Evolutionary conservation across 768 basidiomycete species (phyloP), one percentile per base, ranked within the genome.

Genomic region (Zangia roseola): DNA sequence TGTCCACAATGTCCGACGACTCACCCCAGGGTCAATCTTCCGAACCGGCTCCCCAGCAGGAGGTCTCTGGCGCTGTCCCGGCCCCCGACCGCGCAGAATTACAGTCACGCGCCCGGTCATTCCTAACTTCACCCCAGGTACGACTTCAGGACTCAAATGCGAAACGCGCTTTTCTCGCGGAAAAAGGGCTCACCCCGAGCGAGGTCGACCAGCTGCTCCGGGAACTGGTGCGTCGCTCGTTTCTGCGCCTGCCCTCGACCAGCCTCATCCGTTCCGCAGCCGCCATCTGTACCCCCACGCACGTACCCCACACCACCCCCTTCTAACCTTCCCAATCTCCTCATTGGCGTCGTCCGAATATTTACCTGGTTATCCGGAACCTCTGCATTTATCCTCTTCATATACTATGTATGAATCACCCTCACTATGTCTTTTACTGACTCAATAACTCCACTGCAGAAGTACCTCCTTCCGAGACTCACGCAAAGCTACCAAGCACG

Each of bases 251-350:
- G 21, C 21, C 38, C n/a, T 12, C 20, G 7, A 10, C 13, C 33
- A 25, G 33, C 23, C 54, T 60, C 45, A 65, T 40, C 30, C 21
- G 23, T 44, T 34, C 30, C 33, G 13, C 60, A 71, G 59, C 58
- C 64, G 10, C 86, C 84, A 9, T 49, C 65, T 6, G 66, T 91
- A 30, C 88, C 88, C 17, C 86, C 88, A 0, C 77, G 86, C 55
- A 82, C 83, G 40, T 91, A 91, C 57, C 88, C 88, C 4, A 79
- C 78, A 51, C 77, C 74, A 10, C 79, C 82, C 5, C 86, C 86
- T 3, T 90, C 88, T 4, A 80, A 78, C 56, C 68, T 91, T 1
- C 87, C 87, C 0, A 74, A 75, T 38, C 74, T 90, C 33, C 69
- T 91, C n/a, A 63, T 82, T 10, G 86, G 83, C 3, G 66, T 83